Evolutionary conservation across 495 filamentous ascomycete species (phyloP).

Genomic region (Pseudotulostoma volvatum): DNA sequence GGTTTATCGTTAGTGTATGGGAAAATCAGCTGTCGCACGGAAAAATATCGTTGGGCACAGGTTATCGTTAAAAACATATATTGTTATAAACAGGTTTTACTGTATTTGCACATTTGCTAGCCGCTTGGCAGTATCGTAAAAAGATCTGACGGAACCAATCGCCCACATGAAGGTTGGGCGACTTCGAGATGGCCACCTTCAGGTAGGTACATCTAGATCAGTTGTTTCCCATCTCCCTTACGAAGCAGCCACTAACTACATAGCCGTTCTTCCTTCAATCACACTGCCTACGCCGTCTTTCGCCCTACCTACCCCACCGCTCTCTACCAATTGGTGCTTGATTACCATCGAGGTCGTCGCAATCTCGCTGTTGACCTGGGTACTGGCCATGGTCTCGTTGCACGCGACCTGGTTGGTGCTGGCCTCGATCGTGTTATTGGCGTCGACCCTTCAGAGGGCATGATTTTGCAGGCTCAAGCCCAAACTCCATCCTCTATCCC

Average conservation of each 20-base stretch:
- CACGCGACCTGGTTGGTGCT: constrained; percentile 32
- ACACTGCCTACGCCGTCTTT: constrained; percentile 41
- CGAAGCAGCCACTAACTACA: constrained; percentile 1
- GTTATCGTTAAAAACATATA: too few relatives aligned
- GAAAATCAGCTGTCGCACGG: too few relatives aligned
- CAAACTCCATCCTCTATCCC: constrained; percentile 25
- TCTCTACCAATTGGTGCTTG: constrained; percentile 38
- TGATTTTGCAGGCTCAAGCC: constrained; percentile 38
- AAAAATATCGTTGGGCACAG: too few relatives aligned
- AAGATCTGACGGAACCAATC: too few relatives aligned
- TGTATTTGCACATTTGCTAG: too few relatives aligned
- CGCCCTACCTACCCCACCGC: constrained; percentile 43
- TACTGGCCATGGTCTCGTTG: constrained; percentile 42
- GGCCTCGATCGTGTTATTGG: constrained; percentile 34
- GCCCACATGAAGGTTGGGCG: too few relatives aligned
- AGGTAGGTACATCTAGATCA: too few relatives aligned
- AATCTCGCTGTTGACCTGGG: constrained; percentile 40
- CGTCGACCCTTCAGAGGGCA: constrained; percentile 40
- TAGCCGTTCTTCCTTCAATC: constrained; percentile 34
- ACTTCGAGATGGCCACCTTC: too few relatives aligned
- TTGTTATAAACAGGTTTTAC: too few relatives aligned
- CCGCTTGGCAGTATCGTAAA: too few relatives aligned
- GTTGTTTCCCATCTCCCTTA: too few relatives aligned
- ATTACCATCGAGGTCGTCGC: constrained; percentile 30
- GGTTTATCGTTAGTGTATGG: too few relatives aligned